phyloP scores from a whole-genome alignment of 1,284 basidiomycete genomes.

The Rhodotorula sp. region DNA sequence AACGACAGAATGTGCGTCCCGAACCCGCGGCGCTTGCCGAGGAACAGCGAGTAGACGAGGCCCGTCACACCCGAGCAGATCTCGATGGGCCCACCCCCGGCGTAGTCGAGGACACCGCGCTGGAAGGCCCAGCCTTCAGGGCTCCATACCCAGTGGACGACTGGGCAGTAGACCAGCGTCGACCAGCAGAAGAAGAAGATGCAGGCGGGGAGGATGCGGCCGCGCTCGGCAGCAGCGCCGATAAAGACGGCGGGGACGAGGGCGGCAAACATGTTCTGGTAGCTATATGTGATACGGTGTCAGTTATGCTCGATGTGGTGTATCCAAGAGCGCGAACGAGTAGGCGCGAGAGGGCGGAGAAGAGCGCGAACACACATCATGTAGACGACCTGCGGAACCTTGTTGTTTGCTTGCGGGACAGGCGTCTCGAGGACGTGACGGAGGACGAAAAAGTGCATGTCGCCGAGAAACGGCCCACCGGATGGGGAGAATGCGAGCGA shows the following conservation, averaged over 20 bases:
- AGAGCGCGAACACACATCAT: slow-evolving; percentile 19
- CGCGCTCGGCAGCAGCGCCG: slow-evolving; percentile 81
- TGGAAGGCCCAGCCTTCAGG: slow-evolving; percentile 40
- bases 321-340: slow-evolving; percentile 51
- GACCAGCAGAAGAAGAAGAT: slow-evolving; percentile 82
- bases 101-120: slow-evolving; percentile 52
- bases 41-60: slow-evolving; percentile 49
- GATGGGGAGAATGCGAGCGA: slow-evolving; percentile 60
- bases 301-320: not conserved
- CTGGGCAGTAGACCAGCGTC: slow-evolving; percentile 44
- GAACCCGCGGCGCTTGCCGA: slow-evolving; percentile 54
- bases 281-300: slow-evolving; percentile 56
- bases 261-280: slow-evolving; percentile 84
- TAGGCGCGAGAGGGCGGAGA: slow-evolving; percentile 59
- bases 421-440: slow-evolving; percentile 71
- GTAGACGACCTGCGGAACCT: slow-evolving; percentile 57
- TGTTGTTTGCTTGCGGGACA: slow-evolving; percentile 63
- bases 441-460: slow-evolving; percentile 63
- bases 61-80: slow-evolving; percentile 51
- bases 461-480: slow-evolving; percentile 68
- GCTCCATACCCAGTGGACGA: slow-evolving; percentile 45
- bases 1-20: slow-evolving; percentile 53
- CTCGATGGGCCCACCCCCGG: slow-evolving; percentile 54
- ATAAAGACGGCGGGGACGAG: slow-evolving; percentile 71
- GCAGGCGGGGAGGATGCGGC: slow-evolving; percentile 82